Percentiles rank a stretch among this genome's conserved stretches.
Evolutionary conservation across 768 basidiomycete species (phyloP).

Genomic region (Porphyrellus cyaneotinctus): DNA sequence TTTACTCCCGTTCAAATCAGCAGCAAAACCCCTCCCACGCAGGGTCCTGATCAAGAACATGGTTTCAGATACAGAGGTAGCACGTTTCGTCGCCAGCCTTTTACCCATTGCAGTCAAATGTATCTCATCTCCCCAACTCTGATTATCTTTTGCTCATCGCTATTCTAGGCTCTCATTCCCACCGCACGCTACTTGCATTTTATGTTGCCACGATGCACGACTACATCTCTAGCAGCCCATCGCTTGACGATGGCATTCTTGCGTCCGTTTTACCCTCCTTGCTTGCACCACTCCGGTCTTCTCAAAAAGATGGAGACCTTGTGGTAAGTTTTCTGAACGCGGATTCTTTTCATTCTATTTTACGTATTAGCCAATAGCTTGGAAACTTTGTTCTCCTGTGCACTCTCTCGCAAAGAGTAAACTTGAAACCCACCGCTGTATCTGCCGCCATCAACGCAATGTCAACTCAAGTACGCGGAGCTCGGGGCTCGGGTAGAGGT

Average conservation of each 20-base stretch:
- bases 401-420: slow-evolving; percentile 62
- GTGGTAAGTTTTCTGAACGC: slow-evolving; percentile 40
- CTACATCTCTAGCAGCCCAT: slow-evolving; percentile 59
- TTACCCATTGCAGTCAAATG: slow-evolving; percentile 56
- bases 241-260: slow-evolving; percentile 60
- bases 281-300: slow-evolving; percentile 51
- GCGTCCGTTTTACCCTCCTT: slow-evolving; percentile 64
- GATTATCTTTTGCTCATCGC: background rate
- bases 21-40: slow-evolving; percentile 71
- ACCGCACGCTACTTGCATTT: slow-evolving; percentile 77
- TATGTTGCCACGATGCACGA: slow-evolving; percentile 77
- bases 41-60: slow-evolving; percentile 72
- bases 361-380: slow-evolving; percentile 41
- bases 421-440: slow-evolving; percentile 54
- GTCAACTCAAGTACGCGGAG: slow-evolving; percentile 40
- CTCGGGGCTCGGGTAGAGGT: slow-evolving; percentile 15
- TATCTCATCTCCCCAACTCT: slow-evolving; percentile 5
- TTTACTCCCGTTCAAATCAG: slow-evolving; percentile 70
- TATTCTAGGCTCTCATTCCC: slow-evolving; percentile 36
- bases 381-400: slow-evolving; percentile 72
- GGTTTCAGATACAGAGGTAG: slow-evolving; percentile 63
- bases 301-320: slow-evolving; percentile 43
- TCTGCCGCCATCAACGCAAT: slow-evolving; percentile 55
- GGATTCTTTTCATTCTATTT: background rate
- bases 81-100: slow-evolving; percentile 65